These are phyloP conservation scores for Penicillium concentricum DNA, from an alignment of 2,329 filamentous ascomycete species.

Conservation along the genomic window DNA sequence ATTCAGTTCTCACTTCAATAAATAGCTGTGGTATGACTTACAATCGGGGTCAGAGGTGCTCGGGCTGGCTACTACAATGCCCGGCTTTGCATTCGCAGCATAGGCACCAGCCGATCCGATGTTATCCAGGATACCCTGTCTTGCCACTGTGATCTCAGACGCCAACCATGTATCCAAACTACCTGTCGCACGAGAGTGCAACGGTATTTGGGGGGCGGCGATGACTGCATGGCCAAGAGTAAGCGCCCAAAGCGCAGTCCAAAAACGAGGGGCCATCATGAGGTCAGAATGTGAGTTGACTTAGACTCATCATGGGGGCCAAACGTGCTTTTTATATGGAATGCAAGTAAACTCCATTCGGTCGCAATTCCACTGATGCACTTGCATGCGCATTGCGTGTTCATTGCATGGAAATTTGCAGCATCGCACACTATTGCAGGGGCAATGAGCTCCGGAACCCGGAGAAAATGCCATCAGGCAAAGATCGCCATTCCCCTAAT, in stretches of 20 bases:
- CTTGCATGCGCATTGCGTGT: background rate
- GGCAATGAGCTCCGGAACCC: background rate
- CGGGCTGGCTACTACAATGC: conserved; percentile 57
- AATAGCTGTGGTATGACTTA: conserved; percentile 23
- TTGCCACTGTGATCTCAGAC: conserved; percentile 48
- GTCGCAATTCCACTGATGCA: background rate
- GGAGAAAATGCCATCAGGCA: conserved; percentile 2
- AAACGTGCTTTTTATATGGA: conserved; percentile 12
- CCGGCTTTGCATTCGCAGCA: conserved; percentile 49
- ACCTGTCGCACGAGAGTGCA: conserved; percentile 18
- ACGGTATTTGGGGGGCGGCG: conserved; percentile 11
- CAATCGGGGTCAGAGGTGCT: conserved; percentile 56
- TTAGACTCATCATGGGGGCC: background rate
- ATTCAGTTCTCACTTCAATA: background rate
- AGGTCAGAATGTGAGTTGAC: background rate
- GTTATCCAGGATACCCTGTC: conserved; percentile 55
- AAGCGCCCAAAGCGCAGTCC: conserved; percentile 22
- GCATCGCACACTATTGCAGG: background rate
- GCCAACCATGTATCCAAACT: conserved; percentile 28
- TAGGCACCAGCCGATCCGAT: conserved; percentile 53
- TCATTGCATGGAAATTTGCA: background rate
- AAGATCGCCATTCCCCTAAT: conserved; percentile 5
- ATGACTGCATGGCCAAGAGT: conserved; percentile 18
- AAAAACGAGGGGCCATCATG: conserved; percentile 20
- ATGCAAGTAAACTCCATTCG: background rate